phyloP scores from a whole-genome alignment of 495 filamentous ascomycete species.

The Astrothelium macrocarpum region DNA sequence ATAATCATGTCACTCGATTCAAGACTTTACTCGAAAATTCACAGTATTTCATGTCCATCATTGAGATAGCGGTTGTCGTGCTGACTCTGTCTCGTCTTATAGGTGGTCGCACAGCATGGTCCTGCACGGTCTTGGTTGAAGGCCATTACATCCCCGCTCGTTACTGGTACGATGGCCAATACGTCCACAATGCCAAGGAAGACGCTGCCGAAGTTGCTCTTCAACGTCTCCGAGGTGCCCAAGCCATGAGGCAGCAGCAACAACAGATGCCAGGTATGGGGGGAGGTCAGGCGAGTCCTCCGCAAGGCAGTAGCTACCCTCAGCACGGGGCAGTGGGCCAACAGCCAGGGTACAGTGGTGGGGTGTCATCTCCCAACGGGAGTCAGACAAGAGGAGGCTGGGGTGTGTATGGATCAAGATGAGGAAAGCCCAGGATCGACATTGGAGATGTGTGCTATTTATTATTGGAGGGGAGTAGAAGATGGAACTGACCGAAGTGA shows the following conservation, averaged over 20 bases:
- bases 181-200: slow-evolving; percentile 78
- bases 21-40: neutral
- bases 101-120: slow-evolving; percentile 93
- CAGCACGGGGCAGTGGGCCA: neutral
- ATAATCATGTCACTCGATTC: too few relatives aligned
- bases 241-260: slow-evolving; percentile 3
- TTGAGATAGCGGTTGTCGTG: neutral
- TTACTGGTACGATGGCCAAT: slow-evolving; percentile 87
- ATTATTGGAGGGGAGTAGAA: neutral
- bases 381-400: neutral
- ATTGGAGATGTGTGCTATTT: neutral
- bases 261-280: neutral
- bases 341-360: neutral
- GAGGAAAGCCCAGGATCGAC: neutral
- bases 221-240: slow-evolving; percentile 4
- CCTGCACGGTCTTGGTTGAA: slow-evolving; percentile 54
- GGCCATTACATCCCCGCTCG: slow-evolving; percentile 52
- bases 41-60: neutral
- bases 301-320: neutral
- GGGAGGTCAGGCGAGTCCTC: neutral
- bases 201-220: slow-evolving; percentile 56
- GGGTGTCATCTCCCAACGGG: neutral
- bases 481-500: too few relatives aligned
- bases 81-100: slow-evolving; percentile 7
- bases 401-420: neutral